Evolutionary conservation across 2,329 filamentous ascomycete species (phyloP).

Genomic region (Xylaria sp.): DNA sequence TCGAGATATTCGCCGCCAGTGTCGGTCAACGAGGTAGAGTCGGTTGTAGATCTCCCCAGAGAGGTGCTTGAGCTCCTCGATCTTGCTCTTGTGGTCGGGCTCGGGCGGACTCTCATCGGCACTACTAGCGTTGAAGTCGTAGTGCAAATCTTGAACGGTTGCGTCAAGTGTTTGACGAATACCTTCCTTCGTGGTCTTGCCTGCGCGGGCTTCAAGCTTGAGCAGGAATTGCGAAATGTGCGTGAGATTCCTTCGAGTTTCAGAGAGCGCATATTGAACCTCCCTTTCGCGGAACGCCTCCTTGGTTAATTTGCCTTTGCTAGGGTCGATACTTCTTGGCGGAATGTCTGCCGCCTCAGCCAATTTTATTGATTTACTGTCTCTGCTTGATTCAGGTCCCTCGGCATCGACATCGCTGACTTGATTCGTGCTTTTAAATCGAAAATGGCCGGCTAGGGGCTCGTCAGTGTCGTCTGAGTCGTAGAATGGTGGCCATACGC

Average conservation of each 20-base stretch:
- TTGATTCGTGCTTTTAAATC: background rate
- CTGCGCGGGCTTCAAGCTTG: conserved; percentile 45
- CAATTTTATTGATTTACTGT: background rate
- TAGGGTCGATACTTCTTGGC: background rate
- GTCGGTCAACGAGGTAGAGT: conserved; percentile 42
- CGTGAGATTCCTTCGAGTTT: conserved; percentile 41
- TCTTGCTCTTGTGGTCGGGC: conserved; percentile 30
- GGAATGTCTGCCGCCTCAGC: background rate
- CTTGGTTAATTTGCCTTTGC: conserved; percentile 17
- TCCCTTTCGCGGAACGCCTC: conserved; percentile 35
- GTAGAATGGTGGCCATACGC: conserved; percentile 36
- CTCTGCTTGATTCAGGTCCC: background rate
- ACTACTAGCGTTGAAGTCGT: conserved; percentile 16
- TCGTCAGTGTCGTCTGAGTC: conserved; percentile 34
- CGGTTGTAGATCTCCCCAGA: conserved; percentile 39
- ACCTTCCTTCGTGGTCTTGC: conserved; percentile 44
- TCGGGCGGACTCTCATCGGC: conserved; percentile 13
- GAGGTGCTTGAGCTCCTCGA: conserved; percentile 40
- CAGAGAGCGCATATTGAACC: conserved; percentile 34
- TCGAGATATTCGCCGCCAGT: conserved; percentile 38
- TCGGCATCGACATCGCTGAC: background rate
- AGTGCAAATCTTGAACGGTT: conserved; percentile 36
- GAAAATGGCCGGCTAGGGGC: background rate
- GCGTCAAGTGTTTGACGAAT: conserved; percentile 46
- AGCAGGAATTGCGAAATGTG: conserved; percentile 45